phyloP scores from a whole-genome alignment of 768 basidiomycete species.

The Collybia sordida region DNA sequence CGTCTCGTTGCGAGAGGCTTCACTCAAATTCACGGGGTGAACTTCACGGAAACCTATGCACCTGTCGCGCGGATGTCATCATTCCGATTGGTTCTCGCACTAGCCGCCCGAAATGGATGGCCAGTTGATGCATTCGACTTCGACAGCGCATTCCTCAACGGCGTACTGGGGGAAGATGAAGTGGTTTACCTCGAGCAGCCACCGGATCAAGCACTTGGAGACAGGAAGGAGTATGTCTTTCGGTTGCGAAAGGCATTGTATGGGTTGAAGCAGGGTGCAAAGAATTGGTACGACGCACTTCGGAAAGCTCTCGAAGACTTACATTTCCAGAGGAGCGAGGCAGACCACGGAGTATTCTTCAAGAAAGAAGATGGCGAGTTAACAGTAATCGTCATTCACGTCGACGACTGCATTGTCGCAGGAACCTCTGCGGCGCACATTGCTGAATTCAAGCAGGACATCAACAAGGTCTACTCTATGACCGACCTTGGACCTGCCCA shows the following conservation, averaged over 20 bases:
- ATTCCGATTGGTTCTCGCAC: constrained; percentile 20
- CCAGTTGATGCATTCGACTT: constrained; percentile 19
- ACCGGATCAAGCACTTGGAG: constrained; percentile 3
- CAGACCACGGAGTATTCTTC: constrained; percentile 23
- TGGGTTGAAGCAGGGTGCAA: constrained; percentile 28
- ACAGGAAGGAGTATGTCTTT: constrained; percentile 5
- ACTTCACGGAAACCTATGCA: constrained; percentile 24
- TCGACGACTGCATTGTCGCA: constrained; percentile 2
- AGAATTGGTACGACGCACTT: constrained; percentile 27
- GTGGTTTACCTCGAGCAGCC: constrained; percentile 23
- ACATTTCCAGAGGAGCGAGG: constrained; percentile 13
- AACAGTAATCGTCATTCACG: background rate
- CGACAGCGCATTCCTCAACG: constrained; percentile 20
- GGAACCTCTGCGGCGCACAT: background rate
- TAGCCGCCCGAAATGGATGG: constrained; percentile 11
- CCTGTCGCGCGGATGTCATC: constrained; percentile 16
- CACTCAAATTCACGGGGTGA: constrained; percentile 30
- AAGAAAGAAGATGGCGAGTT: background rate
- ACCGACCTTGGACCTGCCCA: constrained; percentile 7
- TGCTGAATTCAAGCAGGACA: background rate
- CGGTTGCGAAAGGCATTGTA: constrained; percentile 24
- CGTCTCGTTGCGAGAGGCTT: constrained; percentile 27
- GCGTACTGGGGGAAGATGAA: constrained; percentile 19
- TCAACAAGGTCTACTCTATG: background rate
- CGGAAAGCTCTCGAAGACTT: constrained; percentile 17